Evolutionary conservation across 306 rosid species (phyloP), one percentile per base, ranked within the genome.

Genomic region (Trifolium subterraneum): DNA sequence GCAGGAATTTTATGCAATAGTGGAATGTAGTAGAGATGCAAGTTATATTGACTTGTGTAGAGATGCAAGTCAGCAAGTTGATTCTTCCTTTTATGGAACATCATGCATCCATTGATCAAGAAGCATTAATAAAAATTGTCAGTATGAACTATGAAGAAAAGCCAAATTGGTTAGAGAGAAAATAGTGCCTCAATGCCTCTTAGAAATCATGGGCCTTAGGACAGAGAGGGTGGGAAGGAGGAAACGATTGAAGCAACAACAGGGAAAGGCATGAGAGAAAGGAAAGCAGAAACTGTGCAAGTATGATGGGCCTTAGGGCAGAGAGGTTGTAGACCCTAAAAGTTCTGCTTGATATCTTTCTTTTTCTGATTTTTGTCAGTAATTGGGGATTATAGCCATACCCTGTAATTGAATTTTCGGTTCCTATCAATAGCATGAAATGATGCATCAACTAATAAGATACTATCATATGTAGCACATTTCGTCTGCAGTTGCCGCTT

Each of bases 1-100:
- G 74, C 55, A 62, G 33, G 66, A 73, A 20, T 68, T 48, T 63
- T 42, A 61, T 41, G 39, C 23, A 73, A 72, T 31, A 52, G n/a
- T 10, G 38, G 58, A 25, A 72, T 77, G 23, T 5, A 41, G 64
- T 56, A 38, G 12, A 66, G 35, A 22, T 58, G 65, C 12, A 63
- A 54, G 38, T 64, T 33, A 4, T 33, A 4, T 27, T 27, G 2
- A 27, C 29, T 27, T 27, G 4, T 27, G 4, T 27, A 27, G 29
- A 66, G 33, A 29, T 56, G 59, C n/a, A 63, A 62, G 36, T 64
- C 25, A 19, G 56, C 15, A 62, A 61, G 31, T 65, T 38, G 33
- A 50, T 36, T 50, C 70, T 51, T 41, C 25, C 50, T 29, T 15
- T 56, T 67, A 39, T 63, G 20, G n/a, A n/a, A n/a, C n/a, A n/a